A percentile compares a stretch with the other conserved stretches of the same genome.
Evolutionary conservation across 169 alveolate genomes (phyloP).

Genomic region (Cyclospora cayetanensis): DNA sequence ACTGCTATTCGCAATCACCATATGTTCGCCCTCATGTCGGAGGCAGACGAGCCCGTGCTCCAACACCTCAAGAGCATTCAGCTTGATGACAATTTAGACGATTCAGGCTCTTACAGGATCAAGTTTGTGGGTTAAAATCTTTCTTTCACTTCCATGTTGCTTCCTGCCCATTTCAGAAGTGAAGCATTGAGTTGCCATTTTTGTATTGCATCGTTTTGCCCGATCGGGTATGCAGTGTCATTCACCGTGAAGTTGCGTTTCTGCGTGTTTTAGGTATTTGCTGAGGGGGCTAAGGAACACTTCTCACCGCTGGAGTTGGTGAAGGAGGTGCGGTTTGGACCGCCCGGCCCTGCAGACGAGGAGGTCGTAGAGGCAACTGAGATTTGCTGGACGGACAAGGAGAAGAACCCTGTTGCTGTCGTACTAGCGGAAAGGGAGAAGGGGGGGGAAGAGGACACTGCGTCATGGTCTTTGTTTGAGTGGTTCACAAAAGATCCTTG

Average conservation of each 20-base stretch:
- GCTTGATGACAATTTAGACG: slow-evolving; percentile 90
- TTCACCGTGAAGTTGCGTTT: neutral
- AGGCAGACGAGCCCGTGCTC: slow-evolving; percentile 87
- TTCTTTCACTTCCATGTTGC: neutral
- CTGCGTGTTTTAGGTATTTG: slow-evolving; percentile 73
- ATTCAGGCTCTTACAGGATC: slow-evolving; percentile 89
- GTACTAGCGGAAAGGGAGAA: neutral
- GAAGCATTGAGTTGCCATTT: neutral
- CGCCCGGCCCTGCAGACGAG: slow-evolving; percentile 77
- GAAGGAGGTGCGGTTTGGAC: slow-evolving; percentile 86
- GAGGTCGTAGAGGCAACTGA: slow-evolving; percentile 88
- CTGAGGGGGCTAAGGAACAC: slow-evolving; percentile 85
- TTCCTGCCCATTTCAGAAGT: neutral
- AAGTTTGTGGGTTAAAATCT: slow-evolving; percentile 70
- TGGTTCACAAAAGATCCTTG: slow-evolving; percentile 45
- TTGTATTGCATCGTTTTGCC: neutral
- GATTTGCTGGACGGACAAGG: slow-evolving; percentile 83
- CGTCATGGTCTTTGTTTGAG: neutral
- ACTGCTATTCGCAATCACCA: slow-evolving; percentile 89
- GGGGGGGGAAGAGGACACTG: neutral
- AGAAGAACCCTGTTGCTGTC: neutral
- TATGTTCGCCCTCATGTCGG: slow-evolving; percentile 84
- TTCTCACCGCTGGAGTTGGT: slow-evolving; percentile 88
- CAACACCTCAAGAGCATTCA: slow-evolving; percentile 83
- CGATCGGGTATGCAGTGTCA: neutral